Percentiles rank a stretch among this genome's conserved stretches.
These are phyloP conservation scores for Trichocladium antarcticum DNA, from an alignment of 495 filamentous ascomycete genomes.

Conservation along the genomic window DNA sequence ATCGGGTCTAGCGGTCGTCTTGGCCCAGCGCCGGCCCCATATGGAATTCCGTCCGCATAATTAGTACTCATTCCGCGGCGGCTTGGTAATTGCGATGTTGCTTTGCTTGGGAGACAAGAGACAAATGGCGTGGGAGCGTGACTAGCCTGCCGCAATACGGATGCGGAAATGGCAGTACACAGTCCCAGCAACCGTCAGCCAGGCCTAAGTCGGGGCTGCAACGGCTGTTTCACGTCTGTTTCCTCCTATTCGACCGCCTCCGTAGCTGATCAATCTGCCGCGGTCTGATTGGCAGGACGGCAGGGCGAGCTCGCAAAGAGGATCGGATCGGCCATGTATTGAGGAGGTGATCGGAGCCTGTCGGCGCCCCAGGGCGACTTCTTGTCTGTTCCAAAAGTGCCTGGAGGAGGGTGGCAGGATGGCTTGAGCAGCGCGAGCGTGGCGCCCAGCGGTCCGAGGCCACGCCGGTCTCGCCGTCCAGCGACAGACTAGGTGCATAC, in stretches of 20 bases:
- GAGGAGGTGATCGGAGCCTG: neutral
- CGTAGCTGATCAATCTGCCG: neutral
- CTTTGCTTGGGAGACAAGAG: neutral
- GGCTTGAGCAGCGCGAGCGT: constrained; percentile 1
- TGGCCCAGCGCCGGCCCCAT: neutral
- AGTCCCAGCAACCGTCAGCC: too few species aligned
- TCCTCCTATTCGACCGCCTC: too few species aligned
- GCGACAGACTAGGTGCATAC: too few species aligned
- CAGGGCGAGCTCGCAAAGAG: neutral
- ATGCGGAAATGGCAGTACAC: too few species aligned
- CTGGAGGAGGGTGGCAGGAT: neutral
- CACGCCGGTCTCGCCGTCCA: neutral
- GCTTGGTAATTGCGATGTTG: constrained; percentile 13
- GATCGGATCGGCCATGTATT: constrained; percentile 6
- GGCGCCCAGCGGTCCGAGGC: neutral
- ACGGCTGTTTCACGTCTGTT: too few species aligned
- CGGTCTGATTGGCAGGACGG: neutral
- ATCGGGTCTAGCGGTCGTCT: neutral
- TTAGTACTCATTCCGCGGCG: constrained; percentile 2
- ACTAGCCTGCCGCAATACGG: too few species aligned
- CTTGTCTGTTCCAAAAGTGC: constrained; percentile 9
- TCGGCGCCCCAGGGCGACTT: neutral
- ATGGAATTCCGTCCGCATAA: neutral
- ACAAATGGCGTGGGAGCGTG: constrained; percentile 7
- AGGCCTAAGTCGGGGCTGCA: too few species aligned